Conservation (phyloP, 163 green algal species). For the Smithsoniella earleae region DNA sequence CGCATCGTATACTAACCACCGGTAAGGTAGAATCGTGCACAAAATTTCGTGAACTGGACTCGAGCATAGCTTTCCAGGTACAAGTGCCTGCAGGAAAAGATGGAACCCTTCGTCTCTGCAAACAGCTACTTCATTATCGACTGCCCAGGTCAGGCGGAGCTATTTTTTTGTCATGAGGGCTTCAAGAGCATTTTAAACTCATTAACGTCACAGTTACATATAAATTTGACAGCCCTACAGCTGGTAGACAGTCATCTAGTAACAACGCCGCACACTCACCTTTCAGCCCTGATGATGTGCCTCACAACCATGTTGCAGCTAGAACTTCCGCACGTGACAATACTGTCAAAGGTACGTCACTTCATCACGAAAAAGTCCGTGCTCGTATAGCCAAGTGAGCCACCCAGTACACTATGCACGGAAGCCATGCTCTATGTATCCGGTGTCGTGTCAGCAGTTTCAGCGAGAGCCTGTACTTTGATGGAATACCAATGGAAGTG, state of each 20-base stretch:
- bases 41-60: too few species aligned
- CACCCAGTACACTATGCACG: neutral
- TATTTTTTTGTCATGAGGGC: constrained; percentile 75
- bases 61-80: too few species aligned
- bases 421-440: neutral
- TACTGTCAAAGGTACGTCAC: constrained; percentile 94
- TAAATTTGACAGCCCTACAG: constrained; percentile 70
- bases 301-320: constrained; percentile 91
- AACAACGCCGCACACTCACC: constrained; percentile 67
- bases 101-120: constrained; percentile 53
- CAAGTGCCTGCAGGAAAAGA: constrained; percentile 46
- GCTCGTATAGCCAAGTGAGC: neutral
- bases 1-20: neutral
- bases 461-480: too few species aligned
- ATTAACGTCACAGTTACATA: constrained; percentile 46
- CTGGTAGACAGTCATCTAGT: constrained; percentile 89
- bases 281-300: constrained; percentile 70
- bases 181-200: constrained; percentile 56
- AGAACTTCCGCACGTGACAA: constrained; percentile 94
- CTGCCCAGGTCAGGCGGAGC: constrained; percentile 93
- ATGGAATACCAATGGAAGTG: too few species aligned
- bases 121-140: constrained; percentile 91
- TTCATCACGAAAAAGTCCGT: neutral
- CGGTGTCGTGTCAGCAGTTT: too few species aligned
- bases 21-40: neutral